phyloP scores from a whole-genome alignment of 495 filamentous ascomycete genomes.

The Elaphomyces granulatus region DNA sequence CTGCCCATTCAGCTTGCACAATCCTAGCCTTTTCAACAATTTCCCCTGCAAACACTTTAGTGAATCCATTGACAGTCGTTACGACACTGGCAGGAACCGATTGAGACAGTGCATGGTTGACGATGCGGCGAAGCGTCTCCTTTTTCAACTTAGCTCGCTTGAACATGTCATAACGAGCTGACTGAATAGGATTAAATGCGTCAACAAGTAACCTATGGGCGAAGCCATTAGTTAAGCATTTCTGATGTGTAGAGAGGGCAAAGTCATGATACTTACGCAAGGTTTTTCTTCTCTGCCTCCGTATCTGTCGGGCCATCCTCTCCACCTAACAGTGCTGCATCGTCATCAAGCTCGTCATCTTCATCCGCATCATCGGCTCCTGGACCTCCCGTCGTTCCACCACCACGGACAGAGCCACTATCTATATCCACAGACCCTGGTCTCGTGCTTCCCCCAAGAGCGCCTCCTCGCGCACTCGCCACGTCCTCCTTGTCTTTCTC shows the following conservation, averaged over 20 bases:
- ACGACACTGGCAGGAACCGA: constrained; percentile 68
- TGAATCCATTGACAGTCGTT: constrained; percentile 62
- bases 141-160: constrained; percentile 55
- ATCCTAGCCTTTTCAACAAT: constrained; percentile 67
- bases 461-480: constrained; percentile 30
- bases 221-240: constrained; percentile 1
- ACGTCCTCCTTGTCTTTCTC: constrained; percentile 39
- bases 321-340: constrained; percentile 46
- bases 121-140: constrained; percentile 48
- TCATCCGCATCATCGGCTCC: constrained; percentile 40
- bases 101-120: constrained; percentile 81
- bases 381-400: constrained; percentile 19
- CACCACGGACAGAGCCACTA: constrained; percentile 29
- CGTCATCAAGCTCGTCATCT: constrained; percentile 53
- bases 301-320: constrained; percentile 47
- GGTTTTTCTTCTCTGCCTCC: constrained; percentile 55
- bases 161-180: constrained; percentile 57
- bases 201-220: constrained; percentile 46
- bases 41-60: constrained; percentile 73
- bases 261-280: constrained; percentile 30
- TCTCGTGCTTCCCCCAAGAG: constrained; percentile 28
- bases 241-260: not conserved
- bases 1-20: constrained; percentile 66
- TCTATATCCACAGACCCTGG: constrained; percentile 27
- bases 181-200: constrained; percentile 53